Base-by-base conservation (phyloP, 2,329 filamentous ascomycete species). In the Orbilia brochopaga region DNA sequence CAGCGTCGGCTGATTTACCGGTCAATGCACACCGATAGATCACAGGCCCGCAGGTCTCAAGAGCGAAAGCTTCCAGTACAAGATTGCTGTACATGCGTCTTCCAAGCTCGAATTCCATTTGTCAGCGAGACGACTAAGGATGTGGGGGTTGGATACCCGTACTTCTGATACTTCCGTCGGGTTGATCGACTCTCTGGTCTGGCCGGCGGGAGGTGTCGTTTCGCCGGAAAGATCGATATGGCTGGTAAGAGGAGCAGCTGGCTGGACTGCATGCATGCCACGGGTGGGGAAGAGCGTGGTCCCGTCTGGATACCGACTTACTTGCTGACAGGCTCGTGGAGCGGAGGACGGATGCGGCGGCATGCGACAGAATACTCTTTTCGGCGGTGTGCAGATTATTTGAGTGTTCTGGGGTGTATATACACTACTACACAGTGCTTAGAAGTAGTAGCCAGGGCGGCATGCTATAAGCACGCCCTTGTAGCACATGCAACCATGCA, bases 361-460 rank as follows among this genome's bases (percentile, higher is more conserved):
- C 44, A 48, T 48, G 44, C 44, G 44, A 48, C 44, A 48, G 44
- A 23, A 48, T 48, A 48, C 44, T 23, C 15, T 19, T 48, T 48
- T 48, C 2, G 44, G 44, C 37, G 37, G n/a, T 5, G 37, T 17
- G 37, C 37, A 17, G n/a, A 32, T 32, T 4, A 8, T 8, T 3
- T 32, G 27, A 3, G 27, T 4, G 27, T 3, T 8, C 27, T 32
- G 27, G 27, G 8, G 4, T 32, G 27, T 32, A 32, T 32, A 32
- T n/a, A 8, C 27, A 4, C 27, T 32, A 32, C 8, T 3, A n/a
- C n/a, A n/a, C n/a, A n/a, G n/a, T n/a, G n/a, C n/a, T n/a, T n/a
- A n/a, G n/a, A n/a, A n/a, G n/a, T n/a, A n/a, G n/a, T n/a, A n/a
- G n/a, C n/a, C n/a, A n/a, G n/a, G n/a, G n/a, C n/a, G n/a, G n/a